Percentiles rank a stretch among this genome's conserved stretches.
phyloP scores from a whole-genome alignment of 148 eudicot genomes.

The Spergularia marina region DNA sequence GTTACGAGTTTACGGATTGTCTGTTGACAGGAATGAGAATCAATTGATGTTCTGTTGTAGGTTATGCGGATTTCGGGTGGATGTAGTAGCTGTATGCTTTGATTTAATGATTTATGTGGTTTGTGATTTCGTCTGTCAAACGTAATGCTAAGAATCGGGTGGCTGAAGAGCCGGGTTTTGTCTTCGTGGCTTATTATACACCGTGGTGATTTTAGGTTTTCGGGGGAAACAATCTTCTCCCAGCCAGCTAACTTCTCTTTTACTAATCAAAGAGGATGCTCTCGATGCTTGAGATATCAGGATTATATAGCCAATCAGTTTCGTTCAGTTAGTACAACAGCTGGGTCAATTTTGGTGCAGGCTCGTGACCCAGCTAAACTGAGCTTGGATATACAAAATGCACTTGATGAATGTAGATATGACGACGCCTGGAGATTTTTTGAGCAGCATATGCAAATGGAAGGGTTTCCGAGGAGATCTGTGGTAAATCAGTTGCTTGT shows the following conservation, averaged over 20 bases:
- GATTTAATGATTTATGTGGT: background rate
- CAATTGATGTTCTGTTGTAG: background rate
- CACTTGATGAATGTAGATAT: constrained; percentile 54
- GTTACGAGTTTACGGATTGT: no score
- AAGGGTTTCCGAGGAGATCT: constrained; percentile 86
- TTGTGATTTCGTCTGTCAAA: background rate
- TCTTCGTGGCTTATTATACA: constrained; percentile 19
- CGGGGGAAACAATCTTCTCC: constrained; percentile 16
- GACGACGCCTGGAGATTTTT: constrained; percentile 71
- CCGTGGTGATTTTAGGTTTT: constrained; percentile 5
- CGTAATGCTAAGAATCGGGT: constrained; percentile 38
- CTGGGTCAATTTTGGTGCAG: constrained; percentile 67
- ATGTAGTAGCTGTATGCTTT: background rate
- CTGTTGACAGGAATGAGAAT: background rate
- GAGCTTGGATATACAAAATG: constrained; percentile 54
- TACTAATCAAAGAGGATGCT: background rate
- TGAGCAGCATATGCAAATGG: constrained; percentile 75
- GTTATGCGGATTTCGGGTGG: background rate
- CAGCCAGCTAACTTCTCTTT: constrained; percentile 11
- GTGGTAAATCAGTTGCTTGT: constrained; percentile 51
- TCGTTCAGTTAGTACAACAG: constrained; percentile 39
- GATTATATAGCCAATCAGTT: constrained; percentile 14
- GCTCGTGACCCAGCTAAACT: constrained; percentile 78
- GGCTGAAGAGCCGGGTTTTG: constrained; percentile 26
- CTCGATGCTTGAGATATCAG: background rate